Evolutionary conservation across 129 eudicot species (phyloP).

Genomic region (Escallonia rubra): DNA sequence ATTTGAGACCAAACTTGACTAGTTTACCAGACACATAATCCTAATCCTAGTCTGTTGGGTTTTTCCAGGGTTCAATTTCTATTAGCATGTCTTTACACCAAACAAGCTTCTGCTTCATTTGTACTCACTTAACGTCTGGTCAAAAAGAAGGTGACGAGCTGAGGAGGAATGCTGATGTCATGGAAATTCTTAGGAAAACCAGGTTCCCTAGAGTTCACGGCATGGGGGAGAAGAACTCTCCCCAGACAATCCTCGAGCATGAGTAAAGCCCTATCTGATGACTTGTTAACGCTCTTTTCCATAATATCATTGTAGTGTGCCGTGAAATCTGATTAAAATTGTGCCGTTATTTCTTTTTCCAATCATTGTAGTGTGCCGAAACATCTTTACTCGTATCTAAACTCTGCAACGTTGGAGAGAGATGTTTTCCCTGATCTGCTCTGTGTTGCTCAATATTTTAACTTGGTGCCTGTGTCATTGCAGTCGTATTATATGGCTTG

Average conservation of each 20-base stretch:
- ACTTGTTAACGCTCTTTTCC: background rate
- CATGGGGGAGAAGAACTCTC: conserved; percentile 51
- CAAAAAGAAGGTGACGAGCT: conserved; percentile 91
- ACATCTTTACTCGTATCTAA: background rate
- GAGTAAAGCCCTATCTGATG: conserved; percentile 45
- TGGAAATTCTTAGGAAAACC: conserved; percentile 81
- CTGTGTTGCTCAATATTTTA: background rate
- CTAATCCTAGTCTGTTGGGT: conserved; percentile 1
- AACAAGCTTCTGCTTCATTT: conserved; percentile 93
- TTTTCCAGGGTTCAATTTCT: conserved; percentile 75
- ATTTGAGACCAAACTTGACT: background rate
- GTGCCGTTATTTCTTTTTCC: background rate
- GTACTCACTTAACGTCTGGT: conserved; percentile 89
- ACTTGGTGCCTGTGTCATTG: conserved; percentile 12
- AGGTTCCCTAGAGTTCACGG: conserved; percentile 74
- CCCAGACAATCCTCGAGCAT: conserved; percentile 83
- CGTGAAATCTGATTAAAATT: background rate
- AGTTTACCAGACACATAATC: background rate
- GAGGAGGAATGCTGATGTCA: conserved; percentile 78
- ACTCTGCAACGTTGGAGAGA: background rate
- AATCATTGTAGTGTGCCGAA: background rate
- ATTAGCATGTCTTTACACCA: conserved; percentile 88
- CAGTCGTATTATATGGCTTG: conserved; percentile 96
- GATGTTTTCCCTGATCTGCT: background rate
- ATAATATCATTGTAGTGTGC: background rate